phyloP scores from a whole-genome alignment of 108 stramenopile species.

The Cyclotella sp. region DNA sequence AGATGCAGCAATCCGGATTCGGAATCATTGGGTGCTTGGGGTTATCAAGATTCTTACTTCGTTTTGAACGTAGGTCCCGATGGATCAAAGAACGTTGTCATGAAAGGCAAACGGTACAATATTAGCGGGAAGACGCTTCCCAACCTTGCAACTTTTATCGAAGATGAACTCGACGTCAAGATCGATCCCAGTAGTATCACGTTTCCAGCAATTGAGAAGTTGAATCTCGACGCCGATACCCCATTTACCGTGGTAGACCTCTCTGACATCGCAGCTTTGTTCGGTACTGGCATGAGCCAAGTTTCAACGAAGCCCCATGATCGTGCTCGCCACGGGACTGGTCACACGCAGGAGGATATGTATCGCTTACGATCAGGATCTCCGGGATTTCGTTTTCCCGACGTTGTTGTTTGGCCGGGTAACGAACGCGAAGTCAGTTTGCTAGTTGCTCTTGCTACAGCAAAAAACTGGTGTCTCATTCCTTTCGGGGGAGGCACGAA shows the following conservation, averaged over 20 bases:
- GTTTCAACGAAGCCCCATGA: conserved; percentile 54
- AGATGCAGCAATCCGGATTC: conserved; percentile 12
- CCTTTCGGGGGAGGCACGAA: conserved; percentile 96
- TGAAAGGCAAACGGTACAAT: conserved; percentile 78
- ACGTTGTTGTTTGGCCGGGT: conserved; percentile 81
- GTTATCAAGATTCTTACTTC: conserved; percentile 81
- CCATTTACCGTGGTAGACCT: conserved; percentile 21
- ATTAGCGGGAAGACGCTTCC: conserved; percentile 63
- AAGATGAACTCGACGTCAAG: conserved; percentile 66
- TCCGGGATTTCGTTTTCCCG: conserved; percentile 68
- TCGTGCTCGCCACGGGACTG: conserved; percentile 82
- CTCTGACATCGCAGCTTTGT: conserved; percentile 16
- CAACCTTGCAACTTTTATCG: conserved; percentile 78
- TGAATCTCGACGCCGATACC: conserved; percentile 20
- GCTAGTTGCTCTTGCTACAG: conserved; percentile 63
- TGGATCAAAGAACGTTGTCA: conserved; percentile 63
- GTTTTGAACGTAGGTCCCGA: conserved; percentile 52
- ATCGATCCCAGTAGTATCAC: conserved; percentile 59
- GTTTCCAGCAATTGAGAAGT: conserved; percentile 18
- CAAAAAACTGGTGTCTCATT: conserved; percentile 83
- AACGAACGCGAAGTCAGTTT: conserved; percentile 59
- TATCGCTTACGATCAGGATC: conserved; percentile 68
- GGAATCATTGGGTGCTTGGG: conserved; percentile 89
- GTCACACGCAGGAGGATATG: conserved; percentile 87
- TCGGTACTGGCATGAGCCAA: conserved; percentile 28